Evolutionary conservation across 371 early-diverging fungal genomes (phyloP).

Genomic region (Saksenaea oblongispora): DNA sequence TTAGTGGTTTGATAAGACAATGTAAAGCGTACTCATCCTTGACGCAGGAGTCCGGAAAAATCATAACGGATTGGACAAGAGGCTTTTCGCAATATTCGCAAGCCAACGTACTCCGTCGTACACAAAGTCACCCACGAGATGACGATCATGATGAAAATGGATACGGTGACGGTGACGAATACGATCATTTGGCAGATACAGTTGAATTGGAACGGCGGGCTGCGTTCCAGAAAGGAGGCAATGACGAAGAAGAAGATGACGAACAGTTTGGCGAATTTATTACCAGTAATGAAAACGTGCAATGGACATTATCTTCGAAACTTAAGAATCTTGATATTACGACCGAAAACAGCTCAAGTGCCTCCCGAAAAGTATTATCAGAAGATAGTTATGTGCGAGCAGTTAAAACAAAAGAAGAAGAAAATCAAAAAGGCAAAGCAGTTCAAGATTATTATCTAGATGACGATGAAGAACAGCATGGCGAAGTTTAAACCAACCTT

Average conservation of each 20-base stretch:
- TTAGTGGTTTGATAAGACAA: neutral
- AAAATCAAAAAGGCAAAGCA: conserved; percentile 12
- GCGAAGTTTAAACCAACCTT: conserved; percentile 20
- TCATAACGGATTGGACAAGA: conserved; percentile 26
- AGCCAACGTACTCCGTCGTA: conserved; percentile 27
- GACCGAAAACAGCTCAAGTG: neutral
- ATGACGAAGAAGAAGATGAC: conserved; percentile 23
- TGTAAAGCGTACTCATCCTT: neutral
- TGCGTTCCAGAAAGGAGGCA: neutral
- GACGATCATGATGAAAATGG: conserved; percentile 10
- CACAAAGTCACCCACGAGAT: conserved; percentile 25
- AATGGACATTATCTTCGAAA: neutral
- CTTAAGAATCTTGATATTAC: neutral
- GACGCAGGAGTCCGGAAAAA: conserved; percentile 14
- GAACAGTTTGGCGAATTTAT: conserved; percentile 49
- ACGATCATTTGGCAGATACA: conserved; percentile 2
- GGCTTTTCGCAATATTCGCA: conserved; percentile 26
- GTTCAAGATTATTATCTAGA: conserved; percentile 25
- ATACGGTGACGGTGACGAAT: conserved; percentile 7
- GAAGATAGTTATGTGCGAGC: conserved; percentile 27
- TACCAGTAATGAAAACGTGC: conserved; percentile 14
- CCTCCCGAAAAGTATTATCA: neutral
- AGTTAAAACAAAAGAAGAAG: conserved; percentile 30
- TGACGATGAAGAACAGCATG: conserved; percentile 36
- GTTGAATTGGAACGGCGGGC: neutral